Base-by-base conservation (phyloP, 305 asterid genomes). In the Fraxinus dipetala region DNA sequence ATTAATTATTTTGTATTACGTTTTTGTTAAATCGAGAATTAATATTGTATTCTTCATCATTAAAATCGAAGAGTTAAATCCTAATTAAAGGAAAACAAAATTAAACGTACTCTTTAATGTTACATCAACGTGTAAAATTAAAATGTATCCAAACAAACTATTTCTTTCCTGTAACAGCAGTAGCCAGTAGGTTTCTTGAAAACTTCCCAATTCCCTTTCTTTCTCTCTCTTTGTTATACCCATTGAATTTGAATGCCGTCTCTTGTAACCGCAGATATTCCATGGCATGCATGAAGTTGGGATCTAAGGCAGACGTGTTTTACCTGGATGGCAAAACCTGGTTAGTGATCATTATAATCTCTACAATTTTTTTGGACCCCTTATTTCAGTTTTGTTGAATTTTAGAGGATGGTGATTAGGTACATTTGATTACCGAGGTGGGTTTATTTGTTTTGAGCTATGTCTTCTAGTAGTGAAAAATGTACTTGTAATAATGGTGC, bases 271-370 rank as follows among this genome's bases (percentile, higher is more conserved):
- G 9, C 32, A 63, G 72, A 22, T 63, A 63, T 63, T 51, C 51
- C 54, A 87, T 87, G 89, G 90, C 86, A 36, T 90, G 89, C 87
- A 87, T 87, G 91, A 84, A 86, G 85, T 43, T 87, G 86, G 93
- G 89, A 10, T 86, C 90, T 4, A 90, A 90, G 77, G 78, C 88
- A 75, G 91, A 89, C n/a, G 72, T 82, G 79, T 87, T 89, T 84
- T 86, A 78, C 77, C 59, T 78, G 81, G 90, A 86, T 36, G 92
- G 92, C 78, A 86, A 84, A 35, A 79, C 85, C 63, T 83, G 93
- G 93, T 90, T 16, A 48, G 87, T 79, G 26, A 69, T 82, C 36
- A 2, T 18, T 10, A 36, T 18, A 38, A n/a, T 61, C 70, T 20
- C 40, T 54, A 24, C 30, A 63, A 18, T n/a, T 22, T 63, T 63